A percentile compares a stretch with the other conserved stretches of the same genome.
These are phyloP conservation scores for Butyriboletus loyo DNA, from an alignment of 768 basidiomycete species.

Conservation along the genomic window DNA sequence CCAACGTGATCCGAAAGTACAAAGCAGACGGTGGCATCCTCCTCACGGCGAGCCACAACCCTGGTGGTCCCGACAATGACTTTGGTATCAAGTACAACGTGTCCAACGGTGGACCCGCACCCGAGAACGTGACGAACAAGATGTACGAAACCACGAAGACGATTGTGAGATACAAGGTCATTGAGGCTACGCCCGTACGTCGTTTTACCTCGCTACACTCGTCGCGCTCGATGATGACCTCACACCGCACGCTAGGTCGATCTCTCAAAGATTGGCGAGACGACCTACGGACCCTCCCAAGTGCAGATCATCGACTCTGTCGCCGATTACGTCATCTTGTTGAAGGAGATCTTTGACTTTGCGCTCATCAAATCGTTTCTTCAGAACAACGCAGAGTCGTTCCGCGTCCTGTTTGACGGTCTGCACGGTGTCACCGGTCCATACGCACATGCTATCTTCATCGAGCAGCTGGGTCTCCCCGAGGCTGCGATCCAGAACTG, in stretches of 20 bases:
- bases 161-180: conserved; percentile 79
- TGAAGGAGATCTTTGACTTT: conserved; percentile 94
- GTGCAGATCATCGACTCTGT: conserved; percentile 96
- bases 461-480: conserved; percentile 78
- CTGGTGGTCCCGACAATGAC: conserved; percentile 96
- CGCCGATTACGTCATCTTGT: conserved; percentile 76
- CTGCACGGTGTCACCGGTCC: conserved; percentile 97
- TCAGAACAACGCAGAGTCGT: conserved; percentile 58
- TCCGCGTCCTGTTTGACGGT: conserved; percentile 92
- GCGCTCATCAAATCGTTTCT: conserved; percentile 88
- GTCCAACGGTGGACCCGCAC: conserved; percentile 95
- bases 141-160: conserved; percentile 91
- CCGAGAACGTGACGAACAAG: conserved; percentile 93
- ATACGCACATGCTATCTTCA: conserved; percentile 85
- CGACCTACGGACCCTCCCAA: conserved; percentile 75
- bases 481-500: conserved; percentile 87
- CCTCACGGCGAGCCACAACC: conserved; percentile 96
- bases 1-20: conserved; percentile 93
- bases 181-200: conserved; percentile 73
- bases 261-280: conserved; percentile 77
- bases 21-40: conserved; percentile 97
- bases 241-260: conserved; percentile 53
- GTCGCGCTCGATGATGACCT: not conserved
- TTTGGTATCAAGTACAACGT: conserved; percentile 99
- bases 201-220: not conserved